Conservation (phyloP, 2,329 filamentous ascomycete genomes). For the Trichophaea hybrida region DNA sequence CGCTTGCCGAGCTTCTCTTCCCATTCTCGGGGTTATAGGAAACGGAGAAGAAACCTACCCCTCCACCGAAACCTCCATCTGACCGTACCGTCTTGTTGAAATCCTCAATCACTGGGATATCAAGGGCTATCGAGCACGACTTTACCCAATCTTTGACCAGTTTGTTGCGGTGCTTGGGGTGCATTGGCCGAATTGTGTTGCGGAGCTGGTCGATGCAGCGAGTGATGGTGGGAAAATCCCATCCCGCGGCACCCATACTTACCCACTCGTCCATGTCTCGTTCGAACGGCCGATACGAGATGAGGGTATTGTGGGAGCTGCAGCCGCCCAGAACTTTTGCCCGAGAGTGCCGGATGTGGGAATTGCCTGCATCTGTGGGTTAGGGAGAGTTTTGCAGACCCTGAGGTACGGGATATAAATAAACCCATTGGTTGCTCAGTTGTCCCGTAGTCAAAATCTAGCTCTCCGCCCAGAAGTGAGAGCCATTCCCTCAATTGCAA, state of each 20-base stretch:
- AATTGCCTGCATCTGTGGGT: conserved; percentile 51
- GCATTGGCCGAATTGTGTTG: conserved; percentile 82
- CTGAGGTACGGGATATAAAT: conserved; percentile 8
- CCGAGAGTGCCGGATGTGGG: conserved; percentile 77
- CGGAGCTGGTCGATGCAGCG: conserved; percentile 68
- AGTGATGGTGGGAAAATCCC: conserved; percentile 75
- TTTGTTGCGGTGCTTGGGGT: conserved; percentile 73
- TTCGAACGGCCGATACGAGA: conserved; percentile 81
- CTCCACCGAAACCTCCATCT: conserved; percentile 56
- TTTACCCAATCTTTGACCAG: conserved; percentile 82
- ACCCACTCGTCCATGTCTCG: conserved; percentile 81
- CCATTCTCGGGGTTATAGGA: conserved; percentile 84
- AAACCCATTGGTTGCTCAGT: conserved; percentile 70
- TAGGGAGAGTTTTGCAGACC: background rate
- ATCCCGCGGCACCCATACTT: conserved; percentile 64
- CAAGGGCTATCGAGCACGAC: conserved; percentile 61
- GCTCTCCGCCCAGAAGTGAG: conserved; percentile 64
- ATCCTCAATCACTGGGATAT: conserved; percentile 68
- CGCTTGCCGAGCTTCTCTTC: conserved; percentile 68
- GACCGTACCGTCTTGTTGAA: conserved; percentile 73
- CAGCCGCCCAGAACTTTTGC: conserved; percentile 87
- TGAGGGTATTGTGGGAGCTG: conserved; percentile 86
- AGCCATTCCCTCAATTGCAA: conserved; percentile 80
- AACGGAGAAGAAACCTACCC: conserved; percentile 80
- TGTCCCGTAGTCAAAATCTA: conserved; percentile 67